A percentile compares a stretch with the other conserved stretches of the same genome.
Conservation (phyloP, 768 basidiomycete species). For the Collybiopsis luxurians region DNA sequence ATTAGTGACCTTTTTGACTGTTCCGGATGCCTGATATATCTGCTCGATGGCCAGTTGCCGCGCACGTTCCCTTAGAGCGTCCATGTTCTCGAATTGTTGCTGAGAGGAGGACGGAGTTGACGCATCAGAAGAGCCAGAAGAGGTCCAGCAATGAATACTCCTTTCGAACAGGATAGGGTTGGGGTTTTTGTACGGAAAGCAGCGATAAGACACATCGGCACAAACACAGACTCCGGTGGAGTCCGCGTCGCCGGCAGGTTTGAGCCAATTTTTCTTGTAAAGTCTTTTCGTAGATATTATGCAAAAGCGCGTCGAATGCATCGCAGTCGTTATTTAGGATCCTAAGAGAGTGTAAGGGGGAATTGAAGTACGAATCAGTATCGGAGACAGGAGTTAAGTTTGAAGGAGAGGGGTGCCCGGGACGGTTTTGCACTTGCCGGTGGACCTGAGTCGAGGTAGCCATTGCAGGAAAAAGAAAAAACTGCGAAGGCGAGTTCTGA, state of each 20-base stretch:
- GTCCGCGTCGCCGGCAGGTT: slow-evolving; percentile 67
- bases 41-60: slow-evolving; percentile 60
- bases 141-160: slow-evolving; percentile 67
- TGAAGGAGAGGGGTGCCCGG: neutral
- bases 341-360: slow-evolving; percentile 32
- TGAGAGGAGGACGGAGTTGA: neutral
- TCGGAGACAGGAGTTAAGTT: neutral
- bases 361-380: neutral
- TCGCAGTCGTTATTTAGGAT: slow-evolving; percentile 69
- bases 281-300: slow-evolving; percentile 68
- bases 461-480: neutral
- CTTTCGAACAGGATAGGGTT: slow-evolving; percentile 75
- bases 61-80: slow-evolving; percentile 67
- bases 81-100: slow-evolving; percentile 27
- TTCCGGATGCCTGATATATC: slow-evolving; percentile 48
- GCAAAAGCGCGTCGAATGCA: slow-evolving; percentile 73
- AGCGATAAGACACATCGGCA: slow-evolving; percentile 60
- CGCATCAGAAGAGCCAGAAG: neutral
- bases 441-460: neutral
- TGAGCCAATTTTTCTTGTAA: no score
- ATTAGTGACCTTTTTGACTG: neutral
- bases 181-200: slow-evolving; percentile 84
- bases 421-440: neutral
- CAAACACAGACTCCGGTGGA: slow-evolving; percentile 75
- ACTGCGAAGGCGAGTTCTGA: neutral